Evolutionary conservation across 164 flowering plant species (phyloP).

Genomic region (Vitis labrusca): DNA sequence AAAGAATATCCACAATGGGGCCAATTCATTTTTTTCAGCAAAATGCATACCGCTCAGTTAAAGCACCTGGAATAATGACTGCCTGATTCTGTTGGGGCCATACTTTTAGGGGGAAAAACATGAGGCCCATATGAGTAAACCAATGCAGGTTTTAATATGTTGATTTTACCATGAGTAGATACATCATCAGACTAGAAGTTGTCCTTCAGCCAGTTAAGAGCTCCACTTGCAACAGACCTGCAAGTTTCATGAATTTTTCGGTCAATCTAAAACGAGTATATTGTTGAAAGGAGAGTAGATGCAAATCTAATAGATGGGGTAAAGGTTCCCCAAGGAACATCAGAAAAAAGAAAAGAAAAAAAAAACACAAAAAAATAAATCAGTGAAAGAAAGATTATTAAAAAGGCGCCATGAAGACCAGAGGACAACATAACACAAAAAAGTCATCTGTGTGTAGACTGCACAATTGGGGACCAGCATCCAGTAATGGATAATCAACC

Average conservation of each 20-base stretch:
- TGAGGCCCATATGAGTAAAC: neutral
- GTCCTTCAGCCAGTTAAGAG: constrained; percentile 81
- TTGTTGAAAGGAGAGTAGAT: neutral
- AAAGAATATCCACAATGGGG: constrained; percentile 20
- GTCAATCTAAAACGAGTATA: neutral
- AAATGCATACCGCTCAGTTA: neutral
- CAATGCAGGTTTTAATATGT: no score
- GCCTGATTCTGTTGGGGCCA: neutral
- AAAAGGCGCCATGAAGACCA: no score
- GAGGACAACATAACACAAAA: no score
- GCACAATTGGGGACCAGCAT: no score
- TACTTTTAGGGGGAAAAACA: neutral
- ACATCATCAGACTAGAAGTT: constrained; percentile 41
- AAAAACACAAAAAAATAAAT: neutral
- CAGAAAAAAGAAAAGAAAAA: neutral
- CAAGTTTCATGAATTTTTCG: constrained; percentile 12
- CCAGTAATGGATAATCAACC: no score
- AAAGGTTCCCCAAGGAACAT: neutral
- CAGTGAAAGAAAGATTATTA: neutral
- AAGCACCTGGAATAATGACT: constrained; percentile 4
- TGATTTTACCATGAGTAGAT: neutral
- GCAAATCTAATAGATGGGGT: neutral
- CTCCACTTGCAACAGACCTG: constrained; percentile 89
- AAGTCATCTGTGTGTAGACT: no score
- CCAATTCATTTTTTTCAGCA: neutral